Evolutionary conservation across 805 yeast species (phyloP).

Genomic region (Suhomyces faveliae): DNA sequence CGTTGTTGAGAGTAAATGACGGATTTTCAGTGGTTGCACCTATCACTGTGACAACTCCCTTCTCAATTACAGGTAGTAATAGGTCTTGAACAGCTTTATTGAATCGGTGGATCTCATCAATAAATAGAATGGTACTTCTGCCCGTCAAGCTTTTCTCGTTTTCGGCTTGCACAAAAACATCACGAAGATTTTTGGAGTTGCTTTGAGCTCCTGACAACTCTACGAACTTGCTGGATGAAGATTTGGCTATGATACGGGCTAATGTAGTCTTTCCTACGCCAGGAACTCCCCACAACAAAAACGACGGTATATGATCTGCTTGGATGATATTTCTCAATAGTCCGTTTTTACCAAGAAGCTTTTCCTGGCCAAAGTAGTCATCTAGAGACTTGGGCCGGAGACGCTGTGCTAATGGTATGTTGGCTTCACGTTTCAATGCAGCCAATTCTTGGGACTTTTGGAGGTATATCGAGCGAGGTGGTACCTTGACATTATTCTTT

Average conservation of each 20-base stretch:
- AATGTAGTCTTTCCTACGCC: conserved; percentile 46
- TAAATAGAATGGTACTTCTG: conserved; percentile 30
- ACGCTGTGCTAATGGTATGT: conserved; percentile 40
- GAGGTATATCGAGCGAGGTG: conserved; percentile 1
- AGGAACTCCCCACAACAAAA: conserved; percentile 45
- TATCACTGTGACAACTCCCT: conserved; percentile 37
- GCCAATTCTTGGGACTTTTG: conserved; percentile 8
- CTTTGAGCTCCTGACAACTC: conserved; percentile 43
- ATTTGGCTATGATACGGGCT: conserved; percentile 38
- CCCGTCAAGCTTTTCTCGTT: conserved; percentile 36
- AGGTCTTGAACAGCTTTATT: conserved; percentile 44
- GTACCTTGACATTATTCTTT: not conserved
- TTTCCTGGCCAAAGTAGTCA: conserved; percentile 43
- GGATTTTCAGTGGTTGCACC: conserved; percentile 68
- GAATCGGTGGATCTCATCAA: conserved; percentile 46
- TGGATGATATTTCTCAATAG: conserved; percentile 32
- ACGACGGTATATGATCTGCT: conserved; percentile 38
- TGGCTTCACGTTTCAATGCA: conserved; percentile 18
- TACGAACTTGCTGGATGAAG: conserved; percentile 31
- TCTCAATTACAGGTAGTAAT: conserved; percentile 42
- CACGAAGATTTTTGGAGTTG: conserved; percentile 35
- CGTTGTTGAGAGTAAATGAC: conserved; percentile 42
- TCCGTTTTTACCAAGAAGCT: conserved; percentile 38
- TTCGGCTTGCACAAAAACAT: conserved; percentile 36
- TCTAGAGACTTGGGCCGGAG: conserved; percentile 37